phyloP scores from a whole-genome alignment of 1,284 basidiomycete species.

The Pseudozyma tsukubaensis region DNA sequence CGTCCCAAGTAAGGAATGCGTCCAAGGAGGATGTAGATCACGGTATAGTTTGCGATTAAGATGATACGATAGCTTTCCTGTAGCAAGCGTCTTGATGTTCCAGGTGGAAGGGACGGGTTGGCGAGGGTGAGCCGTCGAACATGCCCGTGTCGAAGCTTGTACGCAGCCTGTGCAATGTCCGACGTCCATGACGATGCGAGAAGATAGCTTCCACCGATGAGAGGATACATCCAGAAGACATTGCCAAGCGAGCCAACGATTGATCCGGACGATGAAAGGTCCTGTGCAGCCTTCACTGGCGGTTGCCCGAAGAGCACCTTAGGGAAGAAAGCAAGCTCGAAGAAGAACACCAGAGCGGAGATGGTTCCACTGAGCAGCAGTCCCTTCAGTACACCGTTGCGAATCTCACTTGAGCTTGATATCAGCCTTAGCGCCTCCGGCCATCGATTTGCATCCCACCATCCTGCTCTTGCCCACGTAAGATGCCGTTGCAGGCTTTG shows the following conservation, averaged over 20 bases:
- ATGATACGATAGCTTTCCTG: constrained; percentile 59
- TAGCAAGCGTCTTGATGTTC: constrained; percentile 49
- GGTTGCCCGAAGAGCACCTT: constrained; percentile 52
- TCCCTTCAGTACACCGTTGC: constrained; percentile 62
- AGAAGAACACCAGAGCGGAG: constrained; percentile 59
- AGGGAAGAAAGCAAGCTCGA: constrained; percentile 65
- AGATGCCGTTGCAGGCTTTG: constrained; percentile 50
- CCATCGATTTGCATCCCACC: constrained; percentile 60
- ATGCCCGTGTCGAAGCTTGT: constrained; percentile 46
- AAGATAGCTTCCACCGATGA: constrained; percentile 63
- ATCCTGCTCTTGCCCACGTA: constrained; percentile 57
- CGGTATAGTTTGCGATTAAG: constrained; percentile 61
- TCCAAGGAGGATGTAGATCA: constrained; percentile 52
- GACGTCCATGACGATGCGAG: constrained; percentile 65
- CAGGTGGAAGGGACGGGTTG: constrained; percentile 39
- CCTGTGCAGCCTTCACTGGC: constrained; percentile 12
- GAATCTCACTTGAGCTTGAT: constrained; percentile 54
- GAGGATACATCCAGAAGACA: constrained; percentile 66
- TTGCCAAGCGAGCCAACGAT: constrained; percentile 45
- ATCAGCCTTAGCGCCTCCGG: constrained; percentile 45
- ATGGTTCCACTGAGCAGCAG: constrained; percentile 59
- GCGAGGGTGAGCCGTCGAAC: constrained; percentile 30
- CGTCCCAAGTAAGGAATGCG: constrained; percentile 60
- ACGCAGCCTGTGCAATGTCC: constrained; percentile 64
- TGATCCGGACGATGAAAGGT: constrained; percentile 15